These are phyloP conservation scores for Pythium vanterpoolii DNA, from an alignment of 352 stramenopile genomes.

Conservation along the genomic window DNA sequence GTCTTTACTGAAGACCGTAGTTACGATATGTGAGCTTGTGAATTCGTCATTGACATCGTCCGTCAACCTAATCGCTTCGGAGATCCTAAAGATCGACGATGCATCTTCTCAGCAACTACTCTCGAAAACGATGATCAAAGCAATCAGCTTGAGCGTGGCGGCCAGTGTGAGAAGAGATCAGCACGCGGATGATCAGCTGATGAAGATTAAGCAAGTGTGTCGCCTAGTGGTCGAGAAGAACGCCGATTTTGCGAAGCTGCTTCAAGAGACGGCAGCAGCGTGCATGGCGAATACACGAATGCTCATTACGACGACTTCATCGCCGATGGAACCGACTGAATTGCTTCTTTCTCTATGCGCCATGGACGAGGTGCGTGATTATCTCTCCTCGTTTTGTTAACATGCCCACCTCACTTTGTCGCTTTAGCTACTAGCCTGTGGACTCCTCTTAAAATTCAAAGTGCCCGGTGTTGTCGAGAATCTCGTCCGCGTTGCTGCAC, in stretches of 20 bases:
- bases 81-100: not conserved
- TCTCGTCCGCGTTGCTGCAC: not conserved
- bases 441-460: not conserved
- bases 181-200: not conserved
- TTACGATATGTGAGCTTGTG: constrained; percentile 6
- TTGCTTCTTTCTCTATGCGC: not conserved
- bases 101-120: not conserved
- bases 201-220: constrained; percentile 13
- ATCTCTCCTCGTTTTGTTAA: not conserved
- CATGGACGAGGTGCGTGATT: constrained; percentile 7
- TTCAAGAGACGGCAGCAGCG: not conserved
- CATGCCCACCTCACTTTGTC: not conserved
- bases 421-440: constrained; percentile 10
- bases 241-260: not conserved
- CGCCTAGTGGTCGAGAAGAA: not conserved
- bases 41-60: not conserved
- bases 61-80: not conserved
- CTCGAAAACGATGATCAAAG: constrained; percentile 5
- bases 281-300: not conserved
- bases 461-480: not conserved
- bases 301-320: not conserved
- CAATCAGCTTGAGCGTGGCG: not conserved
- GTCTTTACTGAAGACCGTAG: not conserved
- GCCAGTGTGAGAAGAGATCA: not conserved
- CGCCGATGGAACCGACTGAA: not conserved